Evolutionary conservation across 345 rosid genomes (phyloP).

Genomic region (Brassica juncea): DNA sequence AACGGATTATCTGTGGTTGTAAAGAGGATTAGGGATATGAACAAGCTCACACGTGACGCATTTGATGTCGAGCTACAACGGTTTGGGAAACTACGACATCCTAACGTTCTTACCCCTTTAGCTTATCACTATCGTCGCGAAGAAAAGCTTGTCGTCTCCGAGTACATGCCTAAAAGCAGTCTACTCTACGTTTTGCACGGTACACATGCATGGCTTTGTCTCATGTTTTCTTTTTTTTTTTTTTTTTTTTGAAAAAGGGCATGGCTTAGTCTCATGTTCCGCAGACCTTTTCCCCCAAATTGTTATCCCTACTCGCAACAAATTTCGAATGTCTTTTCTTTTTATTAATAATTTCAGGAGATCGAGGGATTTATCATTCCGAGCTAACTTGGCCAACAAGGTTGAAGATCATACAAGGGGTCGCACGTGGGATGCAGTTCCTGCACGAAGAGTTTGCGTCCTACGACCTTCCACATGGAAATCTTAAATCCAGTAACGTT

Average conservation of each 20-base stretch:
- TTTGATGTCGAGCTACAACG: constrained; percentile 63
- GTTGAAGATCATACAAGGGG: neutral
- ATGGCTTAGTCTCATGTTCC: too few species aligned
- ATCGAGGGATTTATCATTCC: neutral
- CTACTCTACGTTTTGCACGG: neutral
- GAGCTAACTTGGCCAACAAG: neutral
- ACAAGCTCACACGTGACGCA: constrained; percentile 52
- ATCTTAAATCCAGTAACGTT: neutral
- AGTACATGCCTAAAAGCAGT: neutral
- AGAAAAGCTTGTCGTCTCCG: neutral
- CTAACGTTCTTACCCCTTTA: neutral
- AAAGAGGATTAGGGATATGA: constrained; percentile 85
- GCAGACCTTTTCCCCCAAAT: neutral
- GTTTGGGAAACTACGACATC: neutral
- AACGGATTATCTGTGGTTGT: constrained; percentile 80
- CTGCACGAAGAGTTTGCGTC: neutral
- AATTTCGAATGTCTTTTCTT: neutral
- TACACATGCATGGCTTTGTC: constrained; percentile 15
- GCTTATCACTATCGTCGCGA: neutral
- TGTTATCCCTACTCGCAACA: neutral
- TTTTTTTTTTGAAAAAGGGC: too few species aligned
- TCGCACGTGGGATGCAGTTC: neutral
- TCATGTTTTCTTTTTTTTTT: too few species aligned
- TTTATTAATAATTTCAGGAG: neutral
- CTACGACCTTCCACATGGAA: neutral